Evolutionary conservation across 305 asterid genomes (phyloP), one percentile per base, ranked within the genome.

Genomic region (Rubia peregrina): DNA sequence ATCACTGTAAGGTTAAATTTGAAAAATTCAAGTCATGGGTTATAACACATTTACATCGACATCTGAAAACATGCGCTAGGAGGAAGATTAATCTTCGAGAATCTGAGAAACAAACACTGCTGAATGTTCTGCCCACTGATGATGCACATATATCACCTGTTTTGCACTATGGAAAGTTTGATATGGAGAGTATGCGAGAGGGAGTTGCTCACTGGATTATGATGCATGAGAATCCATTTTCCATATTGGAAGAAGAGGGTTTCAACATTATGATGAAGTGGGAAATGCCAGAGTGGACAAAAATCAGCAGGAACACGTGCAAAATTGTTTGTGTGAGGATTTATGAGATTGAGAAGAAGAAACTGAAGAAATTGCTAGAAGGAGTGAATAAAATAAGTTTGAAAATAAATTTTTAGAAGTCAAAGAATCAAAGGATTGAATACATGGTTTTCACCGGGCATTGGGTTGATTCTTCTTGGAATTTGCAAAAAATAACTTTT

Each of bases 361-460:
- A n/a, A n/a, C n/a, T n/a, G n/a, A n/a, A n/a, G n/a, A n/a, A n/a
- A n/a, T n/a, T n/a, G n/a, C n/a, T n/a, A n/a, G n/a, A n/a, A n/a
- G n/a, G n/a, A n/a, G n/a, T n/a, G n/a, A n/a, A n/a, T 26, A 26
- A 26, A 26, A 26, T 26, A 0, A 26, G 30, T 26, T 26, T 26
- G 30, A 26, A 1, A 26, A 26, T 2, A 26, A 30, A 30, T 62
- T 30, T 17, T 19, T 62, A 21, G 67, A 62, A 62, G 2, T 62
- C 67, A 4, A 36, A 40, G 9, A 53, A 55, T 11, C 56, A 69
- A 16, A 69, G 41, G 51, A 69, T 69, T 2, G 65, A 69, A 16
- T 69, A 69, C 26, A 69, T 53, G 64, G 65, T 69, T 4, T 6
- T 55, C 19, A 53, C 36, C 6, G 65, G 55, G 0, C 73, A 69